These are phyloP conservation scores for Fraxinus ornus DNA, from an alignment of 305 asterid species.

Conservation along the genomic window DNA sequence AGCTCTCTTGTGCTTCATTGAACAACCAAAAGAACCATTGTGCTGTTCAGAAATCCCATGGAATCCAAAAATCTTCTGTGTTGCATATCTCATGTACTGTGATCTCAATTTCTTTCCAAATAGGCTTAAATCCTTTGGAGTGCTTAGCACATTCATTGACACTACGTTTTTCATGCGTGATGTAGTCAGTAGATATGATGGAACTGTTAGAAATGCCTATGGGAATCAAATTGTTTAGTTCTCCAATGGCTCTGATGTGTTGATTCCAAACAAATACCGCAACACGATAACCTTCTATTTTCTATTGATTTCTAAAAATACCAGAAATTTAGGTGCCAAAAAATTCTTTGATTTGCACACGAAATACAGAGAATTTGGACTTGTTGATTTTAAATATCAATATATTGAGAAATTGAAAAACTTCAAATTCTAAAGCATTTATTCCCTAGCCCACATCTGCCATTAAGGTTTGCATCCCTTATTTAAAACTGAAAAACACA, in stretches of 20 bases:
- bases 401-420: no score
- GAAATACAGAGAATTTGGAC: no score
- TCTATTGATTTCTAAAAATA: no score
- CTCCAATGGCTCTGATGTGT: constrained; percentile 26
- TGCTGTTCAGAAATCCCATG: constrained; percentile 21
- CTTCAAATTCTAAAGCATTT: no score
- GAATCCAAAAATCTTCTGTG: constrained; percentile 25
- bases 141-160: constrained; percentile 73
- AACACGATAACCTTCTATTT: no score
- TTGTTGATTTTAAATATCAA: no score
- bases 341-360: no score
- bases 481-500: no score
- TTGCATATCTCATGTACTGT: constrained; percentile 54
- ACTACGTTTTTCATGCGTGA: constrained; percentile 83
- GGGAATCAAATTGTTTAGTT: constrained; percentile 87
- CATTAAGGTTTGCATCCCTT: no score
- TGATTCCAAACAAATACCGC: no score
- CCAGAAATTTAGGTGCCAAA: no score
- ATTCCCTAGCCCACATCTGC: no score
- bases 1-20: constrained; percentile 77
- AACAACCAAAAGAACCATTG: constrained; percentile 48
- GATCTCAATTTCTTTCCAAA: constrained; percentile 61
- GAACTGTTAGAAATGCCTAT: constrained; percentile 72
- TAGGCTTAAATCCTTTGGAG: constrained; percentile 77
- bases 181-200: constrained; percentile 65